Evolutionary conservation across 768 basidiomycete species (phyloP), one percentile per base, ranked within the genome.

Genomic region (Mycena belliarum): DNA sequence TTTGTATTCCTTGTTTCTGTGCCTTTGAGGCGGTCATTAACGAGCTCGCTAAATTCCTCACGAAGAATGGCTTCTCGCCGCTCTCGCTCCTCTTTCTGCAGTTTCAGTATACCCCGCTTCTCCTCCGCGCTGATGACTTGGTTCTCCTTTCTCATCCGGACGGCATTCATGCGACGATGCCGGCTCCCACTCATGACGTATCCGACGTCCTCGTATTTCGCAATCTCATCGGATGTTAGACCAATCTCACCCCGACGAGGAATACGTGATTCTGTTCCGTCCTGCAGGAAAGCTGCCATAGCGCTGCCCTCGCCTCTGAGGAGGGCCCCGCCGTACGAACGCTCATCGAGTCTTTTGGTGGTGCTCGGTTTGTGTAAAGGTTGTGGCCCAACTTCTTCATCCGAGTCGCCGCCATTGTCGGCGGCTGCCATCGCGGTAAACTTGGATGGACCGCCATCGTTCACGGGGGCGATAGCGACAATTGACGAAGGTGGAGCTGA

Each of bases 171-270:
- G 72, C 94, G 82, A 63, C 91, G 83, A 73, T 99, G 95, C 60
- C 96, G 78, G 66, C 86, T 91, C 43, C 96, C 97, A 65, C 91
- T 94, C 97, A 98, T 99, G 45, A 99, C 97, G 72, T 97, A 99
- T 18, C 97, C 97, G 9, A 89, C 90, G 23, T 79, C 68, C 76
- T 99, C 97, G 73, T 82, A 98, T 69, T 82, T 71, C 7, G 88
- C 94, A 63, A 99, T 99, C 71, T 93, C 84, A 28, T 87, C 86
- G 14, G 93, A 86, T 11, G 89, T 88, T 63, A 99, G 76, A 54
- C 97, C 97, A 65, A 99, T 98, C 75, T 99, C 97, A 75, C 97
- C 97, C 80, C 97, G 92, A 62, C 97, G 93, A 1, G 97, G 97
- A 67, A 98, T 99, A 70, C 97, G 95, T 12, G 80, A 64, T 51